These are phyloP conservation scores for Hymenoscyphus linearis DNA, from an alignment of 2,329 filamentous ascomycete species.

Conservation along the genomic window DNA sequence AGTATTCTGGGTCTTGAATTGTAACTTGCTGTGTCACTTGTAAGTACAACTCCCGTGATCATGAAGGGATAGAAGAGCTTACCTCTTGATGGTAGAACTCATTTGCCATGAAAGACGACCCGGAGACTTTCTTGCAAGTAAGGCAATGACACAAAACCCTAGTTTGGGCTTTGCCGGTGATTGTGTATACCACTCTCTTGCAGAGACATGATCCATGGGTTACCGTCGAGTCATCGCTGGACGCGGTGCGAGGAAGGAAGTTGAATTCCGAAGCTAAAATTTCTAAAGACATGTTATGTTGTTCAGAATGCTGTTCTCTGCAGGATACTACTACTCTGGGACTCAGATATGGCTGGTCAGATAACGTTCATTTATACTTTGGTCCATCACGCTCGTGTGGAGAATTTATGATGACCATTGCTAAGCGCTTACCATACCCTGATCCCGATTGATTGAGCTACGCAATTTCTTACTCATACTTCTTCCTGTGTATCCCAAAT, in stretches of 20 bases:
- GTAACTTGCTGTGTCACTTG: slow-evolving; percentile 3
- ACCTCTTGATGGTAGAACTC: slow-evolving; percentile 7
- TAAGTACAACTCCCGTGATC: not conserved
- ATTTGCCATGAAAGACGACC: slow-evolving; percentile 12
- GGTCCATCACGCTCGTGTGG: too few relatives aligned
- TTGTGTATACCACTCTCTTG: slow-evolving; percentile 9
- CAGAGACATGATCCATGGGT: slow-evolving; percentile 12
- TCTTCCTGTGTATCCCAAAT: not conserved
- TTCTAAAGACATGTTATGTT: not conserved
- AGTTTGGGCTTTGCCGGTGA: slow-evolving; percentile 5
- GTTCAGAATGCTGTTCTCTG: too few relatives aligned
- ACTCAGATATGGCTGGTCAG: too few relatives aligned
- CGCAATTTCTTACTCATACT: too few relatives aligned
- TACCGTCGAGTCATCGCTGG: not conserved
- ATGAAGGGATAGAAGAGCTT: not conserved
- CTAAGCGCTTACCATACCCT: too few relatives aligned
- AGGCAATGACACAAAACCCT: slow-evolving; percentile 11
- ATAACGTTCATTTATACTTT: too few relatives aligned
- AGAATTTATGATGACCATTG: too few relatives aligned
- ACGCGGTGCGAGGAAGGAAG: too few relatives aligned
- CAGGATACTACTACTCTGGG: too few relatives aligned
- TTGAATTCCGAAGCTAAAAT: not conserved
- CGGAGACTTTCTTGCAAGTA: slow-evolving; percentile 13
- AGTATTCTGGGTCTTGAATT: not conserved
- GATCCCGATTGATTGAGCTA: too few relatives aligned